Evolutionary conservation across 352 stramenopile genomes (phyloP).

Genomic region (Phytophthora hybrid): DNA sequence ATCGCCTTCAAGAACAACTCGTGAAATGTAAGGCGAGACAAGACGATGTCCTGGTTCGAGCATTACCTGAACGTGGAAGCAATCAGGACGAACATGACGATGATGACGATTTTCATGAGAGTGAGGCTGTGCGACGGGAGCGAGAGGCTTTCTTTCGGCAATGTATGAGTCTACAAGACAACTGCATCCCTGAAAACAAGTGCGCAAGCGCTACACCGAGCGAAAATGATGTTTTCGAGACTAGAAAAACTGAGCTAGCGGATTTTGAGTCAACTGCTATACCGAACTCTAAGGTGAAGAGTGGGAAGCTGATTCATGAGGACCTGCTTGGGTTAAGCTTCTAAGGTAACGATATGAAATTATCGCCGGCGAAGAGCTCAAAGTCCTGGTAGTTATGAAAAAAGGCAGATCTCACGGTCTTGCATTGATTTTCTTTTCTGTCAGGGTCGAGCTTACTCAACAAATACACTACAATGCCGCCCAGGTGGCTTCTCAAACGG

Average conservation of each 20-base stretch:
- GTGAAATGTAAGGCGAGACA: conserved; percentile 35
- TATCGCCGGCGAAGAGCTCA: conserved; percentile 4
- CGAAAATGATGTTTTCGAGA: not conserved
- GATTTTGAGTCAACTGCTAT: not conserved
- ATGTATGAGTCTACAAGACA: conserved; percentile 12
- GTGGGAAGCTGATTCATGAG: conserved; percentile 10
- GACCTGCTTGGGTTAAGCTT: conserved; percentile 10
- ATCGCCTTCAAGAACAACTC: conserved; percentile 41
- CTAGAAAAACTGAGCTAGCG: not conserved
- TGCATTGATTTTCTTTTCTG: not conserved
- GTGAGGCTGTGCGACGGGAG: conserved; percentile 12
- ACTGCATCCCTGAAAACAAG: not conserved
- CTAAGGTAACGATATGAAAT: conserved; percentile 5
- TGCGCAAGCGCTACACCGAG: not conserved
- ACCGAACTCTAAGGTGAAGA: not conserved
- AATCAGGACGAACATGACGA: conserved; percentile 11
- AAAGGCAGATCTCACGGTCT: not conserved
- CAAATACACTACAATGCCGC: not conserved
- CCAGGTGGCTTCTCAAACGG: not conserved
- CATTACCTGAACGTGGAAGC: conserved; percentile 10
- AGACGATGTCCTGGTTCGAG: conserved; percentile 26
- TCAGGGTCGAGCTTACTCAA: not conserved
- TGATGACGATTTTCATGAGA: conserved; percentile 4
- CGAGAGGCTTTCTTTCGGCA: conserved; percentile 31
- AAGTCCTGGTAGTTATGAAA: conserved; percentile 11